Conservation (phyloP, 2,329 filamentous ascomycete genomes). For the Alternaria gansuensis region DNA sequence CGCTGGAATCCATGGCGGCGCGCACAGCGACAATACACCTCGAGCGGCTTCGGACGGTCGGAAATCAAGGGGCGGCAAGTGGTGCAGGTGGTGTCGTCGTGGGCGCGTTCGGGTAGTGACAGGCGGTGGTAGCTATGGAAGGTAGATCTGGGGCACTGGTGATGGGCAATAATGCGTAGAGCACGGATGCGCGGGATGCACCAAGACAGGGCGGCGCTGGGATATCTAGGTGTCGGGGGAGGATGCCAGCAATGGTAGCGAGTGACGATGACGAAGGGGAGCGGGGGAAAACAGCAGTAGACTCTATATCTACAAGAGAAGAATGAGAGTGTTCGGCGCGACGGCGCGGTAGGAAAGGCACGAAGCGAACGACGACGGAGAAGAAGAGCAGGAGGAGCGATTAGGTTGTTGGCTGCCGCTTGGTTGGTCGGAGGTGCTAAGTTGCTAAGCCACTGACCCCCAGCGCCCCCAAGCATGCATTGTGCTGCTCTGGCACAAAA, state of each 20-base stretch:
- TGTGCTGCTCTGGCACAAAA: constrained; percentile 36
- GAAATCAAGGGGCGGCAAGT: neutral
- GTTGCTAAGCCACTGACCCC: constrained; percentile 21
- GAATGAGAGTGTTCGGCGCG: constrained; percentile 22
- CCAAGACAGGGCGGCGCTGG: constrained; percentile 18
- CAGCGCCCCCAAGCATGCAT: constrained; percentile 19
- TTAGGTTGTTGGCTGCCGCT: constrained; percentile 17
- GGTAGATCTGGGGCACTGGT: constrained; percentile 13
- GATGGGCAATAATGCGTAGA: constrained; percentile 22
- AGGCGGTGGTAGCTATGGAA: constrained; percentile 7
- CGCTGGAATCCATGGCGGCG: constrained; percentile 44
- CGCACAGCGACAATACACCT: constrained; percentile 30
- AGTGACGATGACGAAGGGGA: constrained; percentile 16
- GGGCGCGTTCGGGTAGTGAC: constrained; percentile 17
- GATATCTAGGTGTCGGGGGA: constrained; percentile 4
- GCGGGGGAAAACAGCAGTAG: constrained; percentile 5
- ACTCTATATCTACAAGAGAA: constrained; percentile 14
- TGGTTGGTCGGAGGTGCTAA: constrained; percentile 20
- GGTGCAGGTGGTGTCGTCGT: constrained; percentile 8
- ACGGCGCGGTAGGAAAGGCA: constrained; percentile 19
- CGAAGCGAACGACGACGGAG: constrained; percentile 23
- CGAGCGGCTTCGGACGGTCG: constrained; percentile 23
- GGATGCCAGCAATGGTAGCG: constrained; percentile 21
- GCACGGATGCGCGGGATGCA: constrained; percentile 31
- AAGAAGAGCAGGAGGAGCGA: constrained; percentile 17